phyloP scores from a whole-genome alignment of 1,284 basidiomycete species.

The Lignosus rhinocerotis region DNA sequence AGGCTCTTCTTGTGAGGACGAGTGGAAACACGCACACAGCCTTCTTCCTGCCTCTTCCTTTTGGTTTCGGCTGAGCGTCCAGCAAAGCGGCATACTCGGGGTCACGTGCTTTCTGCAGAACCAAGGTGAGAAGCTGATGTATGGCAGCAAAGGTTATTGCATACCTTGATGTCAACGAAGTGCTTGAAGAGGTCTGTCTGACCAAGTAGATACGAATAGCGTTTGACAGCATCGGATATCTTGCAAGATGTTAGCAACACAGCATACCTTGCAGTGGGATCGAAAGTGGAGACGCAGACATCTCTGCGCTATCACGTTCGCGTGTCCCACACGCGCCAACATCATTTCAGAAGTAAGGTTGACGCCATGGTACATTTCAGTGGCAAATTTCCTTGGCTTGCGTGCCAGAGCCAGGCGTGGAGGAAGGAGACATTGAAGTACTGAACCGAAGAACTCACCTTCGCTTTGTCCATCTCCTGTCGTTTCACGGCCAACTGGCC shows the following conservation, averaged over 20 bases:
- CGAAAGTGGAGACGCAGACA: background rate
- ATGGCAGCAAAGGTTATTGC: constrained; percentile 5
- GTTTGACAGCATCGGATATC: constrained; percentile 93
- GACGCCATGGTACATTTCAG: background rate
- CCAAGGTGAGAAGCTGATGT: background rate
- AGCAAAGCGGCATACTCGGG: constrained; percentile 92
- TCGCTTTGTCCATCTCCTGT: constrained; percentile 82
- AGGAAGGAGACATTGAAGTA: background rate
- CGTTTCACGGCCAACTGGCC: constrained; percentile 66
- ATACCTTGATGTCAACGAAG: constrained; percentile 91
- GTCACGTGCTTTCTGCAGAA: constrained; percentile 79
- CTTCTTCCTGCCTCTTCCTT: constrained; percentile 81
- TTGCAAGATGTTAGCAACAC: constrained; percentile 33
- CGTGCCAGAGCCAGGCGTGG: background rate
- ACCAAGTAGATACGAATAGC: constrained; percentile 92
- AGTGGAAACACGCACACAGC: constrained; percentile 51
- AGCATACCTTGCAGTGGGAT: no score
- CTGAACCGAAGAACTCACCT: constrained; percentile 44
- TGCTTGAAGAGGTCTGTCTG: constrained; percentile 97
- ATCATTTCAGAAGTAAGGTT: background rate
- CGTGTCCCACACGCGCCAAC: background rate
- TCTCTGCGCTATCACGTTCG: background rate
- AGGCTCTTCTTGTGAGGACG: background rate
- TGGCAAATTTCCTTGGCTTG: background rate
- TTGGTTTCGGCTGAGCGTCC: constrained; percentile 80